phyloP scores from a whole-genome alignment of 768 basidiomycete genomes.

The Lentinula detonsa region DNA sequence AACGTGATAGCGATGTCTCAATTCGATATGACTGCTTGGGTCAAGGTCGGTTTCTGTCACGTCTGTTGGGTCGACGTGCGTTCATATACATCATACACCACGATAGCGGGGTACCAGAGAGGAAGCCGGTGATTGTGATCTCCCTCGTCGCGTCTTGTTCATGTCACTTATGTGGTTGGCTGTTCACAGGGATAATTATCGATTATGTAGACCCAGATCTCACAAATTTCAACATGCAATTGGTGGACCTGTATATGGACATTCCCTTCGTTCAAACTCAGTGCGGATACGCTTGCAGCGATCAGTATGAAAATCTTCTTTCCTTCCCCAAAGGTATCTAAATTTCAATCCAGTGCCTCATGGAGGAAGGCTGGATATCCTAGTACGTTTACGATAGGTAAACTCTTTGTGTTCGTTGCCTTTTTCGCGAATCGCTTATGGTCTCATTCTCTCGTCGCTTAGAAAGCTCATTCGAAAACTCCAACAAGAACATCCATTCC shows the following conservation, averaged over 20 bases:
- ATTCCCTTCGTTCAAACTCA: conserved; percentile 85
- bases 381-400: conserved; percentile 78
- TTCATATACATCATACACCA: neutral
- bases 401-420: neutral
- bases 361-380: conserved; percentile 86
- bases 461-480: conserved; percentile 71
- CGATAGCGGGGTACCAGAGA: conserved; percentile 58
- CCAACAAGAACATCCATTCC: conserved; percentile 82
- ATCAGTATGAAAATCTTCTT: conserved; percentile 55
- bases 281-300: conserved; percentile 93
- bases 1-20: conserved; percentile 83
- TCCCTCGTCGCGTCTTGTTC: conserved; percentile 7
- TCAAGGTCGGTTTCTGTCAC: conserved; percentile 76
- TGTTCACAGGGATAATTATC: conserved; percentile 8
- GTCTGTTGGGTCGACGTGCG: neutral
- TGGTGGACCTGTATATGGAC: conserved; percentile 73
- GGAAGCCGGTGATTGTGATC: conserved; percentile 58
- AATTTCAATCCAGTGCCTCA: conserved; percentile 45
- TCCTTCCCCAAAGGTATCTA: conserved; percentile 16
- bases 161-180: neutral
- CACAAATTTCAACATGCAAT: conserved; percentile 71
- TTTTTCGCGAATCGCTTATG: neutral
- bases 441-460: neutral
- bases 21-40: conserved; percentile 76
- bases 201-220: conserved; percentile 38